phyloP scores from a whole-genome alignment of 1,139 yeast species.

The Magnusiomyces tetraspermus region DNA sequence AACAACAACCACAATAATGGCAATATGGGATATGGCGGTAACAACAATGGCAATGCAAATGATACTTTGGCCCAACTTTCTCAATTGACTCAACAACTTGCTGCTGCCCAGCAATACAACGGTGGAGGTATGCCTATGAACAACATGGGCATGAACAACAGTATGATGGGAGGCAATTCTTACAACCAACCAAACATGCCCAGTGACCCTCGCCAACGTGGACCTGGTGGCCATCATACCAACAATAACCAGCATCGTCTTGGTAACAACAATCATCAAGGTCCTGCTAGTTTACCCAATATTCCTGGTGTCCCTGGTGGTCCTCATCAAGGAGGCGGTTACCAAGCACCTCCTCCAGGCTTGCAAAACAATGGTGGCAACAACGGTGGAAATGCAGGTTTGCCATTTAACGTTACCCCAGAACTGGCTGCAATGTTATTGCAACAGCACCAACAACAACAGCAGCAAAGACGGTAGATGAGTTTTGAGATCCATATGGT shows the following conservation, averaged over 20 bases:
- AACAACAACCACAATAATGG: not conserved
- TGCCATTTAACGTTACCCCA: slow-evolving; percentile 5
- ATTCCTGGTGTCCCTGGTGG: not conserved
- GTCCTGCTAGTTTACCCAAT: not conserved
- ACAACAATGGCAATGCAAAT: slow-evolving; percentile 5
- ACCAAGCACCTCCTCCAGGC: not conserved
- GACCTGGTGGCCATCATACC: not conserved
- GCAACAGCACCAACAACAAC: slow-evolving; percentile 5
- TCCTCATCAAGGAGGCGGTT: not conserved
- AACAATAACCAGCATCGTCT: not conserved
- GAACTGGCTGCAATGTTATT: slow-evolving; percentile 3
- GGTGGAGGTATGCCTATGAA: not conserved
- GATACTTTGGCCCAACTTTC: not conserved
- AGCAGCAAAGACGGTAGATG: not conserved
- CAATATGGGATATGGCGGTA: not conserved
- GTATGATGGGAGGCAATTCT: not conserved
- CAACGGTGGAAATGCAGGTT: not conserved
- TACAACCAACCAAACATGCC: not conserved
- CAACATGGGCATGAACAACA: not conserved
- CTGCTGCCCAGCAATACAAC: slow-evolving; percentile 1
- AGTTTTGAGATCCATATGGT: too few species aligned
- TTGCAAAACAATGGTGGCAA: not conserved
- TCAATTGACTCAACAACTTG: slow-evolving; percentile 1
- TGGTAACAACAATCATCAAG: not conserved
- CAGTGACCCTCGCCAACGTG: not conserved